Base-by-base conservation (phyloP, 371 early-diverging fungal species). In the Rhizopus delemar region DNA sequence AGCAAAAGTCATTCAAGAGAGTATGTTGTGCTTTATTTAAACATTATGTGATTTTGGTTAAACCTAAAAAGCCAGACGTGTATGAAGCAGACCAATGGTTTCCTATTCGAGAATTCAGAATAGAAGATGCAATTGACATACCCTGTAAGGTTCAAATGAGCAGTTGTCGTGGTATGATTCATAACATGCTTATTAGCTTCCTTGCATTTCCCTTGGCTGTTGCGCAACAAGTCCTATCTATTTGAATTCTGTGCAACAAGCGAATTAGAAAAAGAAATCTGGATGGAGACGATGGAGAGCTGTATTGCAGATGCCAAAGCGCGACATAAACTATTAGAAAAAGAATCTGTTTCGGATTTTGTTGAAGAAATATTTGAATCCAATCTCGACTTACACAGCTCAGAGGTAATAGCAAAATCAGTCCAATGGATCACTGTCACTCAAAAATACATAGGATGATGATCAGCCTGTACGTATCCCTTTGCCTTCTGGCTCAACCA, bases 11-110 rank as follows among this genome's bases (percentile, higher is more conserved):
- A 9, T 56, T 58, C 8, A 76, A 76, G 43, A 65, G 77, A 12
- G 53, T 68, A 15, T 82, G 85, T 0, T 83, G 84, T 45, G 78
- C 82, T 22, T 51, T 85, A 22, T 85, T 85, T 49, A 71, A 77
- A 4, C 67, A 78, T 31, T 82, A 82, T 58, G 71, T 85, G 62
- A 70, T 85, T 31, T 68, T 85, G 41, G 80, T 75, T 28, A 81
- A 78, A 45, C 73, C 77, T 22, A 85, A 78, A 59, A 83, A 75
- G 16, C 45, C 68, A 9, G 75, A 71, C 7, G 57, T 62, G 9
- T 85, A 81, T 54, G 81, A 83, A 46, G 78, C 82, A 0, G 72
- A 74, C 13, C 74, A 81, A 38, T 85, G 84, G 82, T 72, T 85
- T 41, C 84, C 85, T 5, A 58, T 85, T 13, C 71, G 84, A 0